These are phyloP conservation scores for Leccinum angustisporum DNA, from an alignment of 1,284 basidiomycete species.

Conservation along the genomic window DNA sequence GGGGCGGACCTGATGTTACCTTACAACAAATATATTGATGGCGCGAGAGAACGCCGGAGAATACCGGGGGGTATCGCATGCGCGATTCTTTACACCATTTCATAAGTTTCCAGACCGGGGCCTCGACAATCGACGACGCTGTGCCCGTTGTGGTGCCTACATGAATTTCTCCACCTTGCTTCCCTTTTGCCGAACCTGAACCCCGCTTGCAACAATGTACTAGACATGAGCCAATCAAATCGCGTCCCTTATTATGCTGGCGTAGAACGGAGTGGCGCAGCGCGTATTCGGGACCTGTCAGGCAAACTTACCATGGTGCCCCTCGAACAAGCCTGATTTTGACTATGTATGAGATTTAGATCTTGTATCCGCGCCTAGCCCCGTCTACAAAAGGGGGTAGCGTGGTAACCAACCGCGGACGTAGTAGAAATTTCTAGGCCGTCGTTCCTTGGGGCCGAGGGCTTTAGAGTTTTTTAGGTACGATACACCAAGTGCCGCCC, in stretches of 20 bases:
- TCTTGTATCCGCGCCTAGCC: constrained; percentile 12
- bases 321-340: constrained; percentile 30
- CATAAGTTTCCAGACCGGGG: constrained; percentile 4
- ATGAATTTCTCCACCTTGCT: constrained; percentile 1
- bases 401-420: constrained; percentile 26
- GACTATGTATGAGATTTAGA: constrained; percentile 23
- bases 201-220: constrained; percentile 12
- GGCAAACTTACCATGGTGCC: constrained; percentile 4
- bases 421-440: constrained; percentile 7
- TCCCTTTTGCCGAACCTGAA: constrained; percentile 8
- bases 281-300: constrained; percentile 10
- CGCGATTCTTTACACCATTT: constrained; percentile 6
- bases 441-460: constrained; percentile 31
- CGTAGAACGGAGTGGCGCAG: constrained; percentile 5
- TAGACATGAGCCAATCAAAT: constrained; percentile 18
- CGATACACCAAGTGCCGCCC: constrained; percentile 6
- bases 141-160: not conserved
- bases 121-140: constrained; percentile 3
- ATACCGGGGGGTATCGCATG: constrained; percentile 16
- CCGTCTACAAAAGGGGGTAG: constrained; percentile 23
- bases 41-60: constrained; percentile 16
- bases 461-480: constrained; percentile 12
- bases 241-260: constrained; percentile 5
- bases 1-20: constrained; percentile 6
- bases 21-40: constrained; percentile 12